Evolutionary conservation across 202 grass and related monocot species (phyloP).

Genomic region (Miscanthus sacchariflorus): DNA sequence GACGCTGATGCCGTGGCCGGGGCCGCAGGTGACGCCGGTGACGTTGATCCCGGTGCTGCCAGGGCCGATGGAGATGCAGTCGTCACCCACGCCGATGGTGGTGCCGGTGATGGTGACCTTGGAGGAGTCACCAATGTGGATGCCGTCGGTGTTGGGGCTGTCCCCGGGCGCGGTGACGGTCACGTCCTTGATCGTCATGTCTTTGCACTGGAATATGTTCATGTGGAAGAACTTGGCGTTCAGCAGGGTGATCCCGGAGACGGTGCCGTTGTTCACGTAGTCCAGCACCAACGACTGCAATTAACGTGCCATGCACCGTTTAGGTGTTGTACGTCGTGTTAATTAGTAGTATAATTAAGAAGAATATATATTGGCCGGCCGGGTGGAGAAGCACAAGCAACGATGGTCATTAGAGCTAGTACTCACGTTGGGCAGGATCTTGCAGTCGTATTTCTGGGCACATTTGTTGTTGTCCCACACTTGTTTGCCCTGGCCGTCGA

Average conservation of each 20-base stretch:
- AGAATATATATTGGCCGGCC: too few relatives aligned
- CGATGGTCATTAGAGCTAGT: not conserved
- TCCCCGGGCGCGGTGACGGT: slow-evolving; percentile 49
- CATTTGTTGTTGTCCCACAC: slow-evolving; percentile 61
- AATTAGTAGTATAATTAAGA: too few relatives aligned
- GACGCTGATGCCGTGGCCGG: slow-evolving; percentile 66
- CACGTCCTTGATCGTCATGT: slow-evolving; percentile 45
- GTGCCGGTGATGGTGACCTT: slow-evolving; percentile 45
- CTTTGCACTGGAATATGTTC: slow-evolving; percentile 45
- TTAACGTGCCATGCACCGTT: too few relatives aligned
- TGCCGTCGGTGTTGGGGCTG: slow-evolving; percentile 70
- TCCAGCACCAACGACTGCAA: slow-evolving; percentile 50
- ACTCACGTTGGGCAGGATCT: slow-evolving; percentile 56
- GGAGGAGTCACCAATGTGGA: slow-evolving; percentile 59
- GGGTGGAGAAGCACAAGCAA: too few relatives aligned
- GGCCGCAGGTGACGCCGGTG: slow-evolving; percentile 58
- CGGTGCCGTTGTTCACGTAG: slow-evolving; percentile 39
- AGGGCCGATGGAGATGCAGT: slow-evolving; percentile 60
- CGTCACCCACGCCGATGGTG: slow-evolving; percentile 57
- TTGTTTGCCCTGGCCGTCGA: slow-evolving; percentile 54
- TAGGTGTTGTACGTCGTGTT: too few relatives aligned
- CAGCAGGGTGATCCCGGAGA: slow-evolving; percentile 44
- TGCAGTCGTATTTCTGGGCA: slow-evolving; percentile 54
- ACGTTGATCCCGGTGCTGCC: slow-evolving; percentile 44
- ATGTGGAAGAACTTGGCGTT: slow-evolving; percentile 69